Evolutionary conservation across 805 yeast species (phyloP), one percentile per base, ranked within the genome.

Genomic region (Starmerella bombicola): DNA sequence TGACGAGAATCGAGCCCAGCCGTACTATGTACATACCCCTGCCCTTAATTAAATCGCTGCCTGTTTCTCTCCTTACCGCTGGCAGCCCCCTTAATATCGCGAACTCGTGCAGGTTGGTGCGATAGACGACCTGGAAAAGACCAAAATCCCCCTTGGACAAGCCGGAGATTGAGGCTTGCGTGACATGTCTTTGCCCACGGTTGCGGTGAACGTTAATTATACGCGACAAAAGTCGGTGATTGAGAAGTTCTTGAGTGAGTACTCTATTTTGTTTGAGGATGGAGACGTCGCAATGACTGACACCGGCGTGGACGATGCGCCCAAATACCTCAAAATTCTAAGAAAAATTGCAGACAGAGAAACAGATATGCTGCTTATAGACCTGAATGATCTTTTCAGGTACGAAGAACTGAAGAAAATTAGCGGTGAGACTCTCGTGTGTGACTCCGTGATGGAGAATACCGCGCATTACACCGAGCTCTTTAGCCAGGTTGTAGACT

Each of bases 311-410:
- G 64, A 53, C 29, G 59, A 46, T n/a, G 20, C 33, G 28, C 37
- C 36, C 9, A 91, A 91, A 59, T 91, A 91, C 62, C 65, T 80
- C 76, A 66, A 64, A 24, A 50, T 80, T 5, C 65, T 91, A 34
- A 95, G 84, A 56, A 66, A 74, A 50, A 70, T 91, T 24, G 85
- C 96, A 44, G 84, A 93, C 59, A 73, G 98, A 55, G 85, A 86
- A 50, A 47, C 67, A 22, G 66, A 80, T 24, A 73, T 84, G 1
- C 54, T 91, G 17, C 66, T 66, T 40, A 69, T 91, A 35, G 95
- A 84, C 45, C 67, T 91, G 38, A 94, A 91, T 58, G 99, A 91
- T 60, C 63, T 91, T 43, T 73, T 73, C 50, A 65, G 67, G 31
- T 91, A 70, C 59, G 91, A 82, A 54, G 70, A 69, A 47, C 60